Conservation (phyloP, 805 yeast species). For the Middelhovenomyces tepae region DNA sequence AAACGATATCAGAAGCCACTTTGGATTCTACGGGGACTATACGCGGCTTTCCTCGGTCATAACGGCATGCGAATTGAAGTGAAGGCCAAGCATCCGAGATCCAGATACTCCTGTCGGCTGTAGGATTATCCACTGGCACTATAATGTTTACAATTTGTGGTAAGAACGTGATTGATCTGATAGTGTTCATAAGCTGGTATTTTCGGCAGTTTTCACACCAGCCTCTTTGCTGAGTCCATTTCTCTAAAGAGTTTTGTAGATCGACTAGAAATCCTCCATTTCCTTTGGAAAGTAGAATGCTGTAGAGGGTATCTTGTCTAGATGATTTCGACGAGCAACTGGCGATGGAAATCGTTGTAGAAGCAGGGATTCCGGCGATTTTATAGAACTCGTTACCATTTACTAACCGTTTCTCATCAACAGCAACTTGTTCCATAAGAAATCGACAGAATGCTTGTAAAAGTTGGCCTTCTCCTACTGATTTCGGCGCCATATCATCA, state of each 20-base stretch:
- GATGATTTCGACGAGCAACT: slow-evolving; percentile 18
- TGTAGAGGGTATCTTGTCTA: slow-evolving; percentile 14
- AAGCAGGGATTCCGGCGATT: slow-evolving; percentile 14
- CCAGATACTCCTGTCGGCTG: slow-evolving; percentile 9
- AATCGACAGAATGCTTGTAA: slow-evolving; percentile 52
- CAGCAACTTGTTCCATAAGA: slow-evolving; percentile 42
- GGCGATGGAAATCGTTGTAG: slow-evolving; percentile 16
- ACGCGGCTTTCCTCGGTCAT: slow-evolving; percentile 8
- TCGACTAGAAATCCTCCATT: slow-evolving; percentile 14
- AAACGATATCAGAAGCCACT: slow-evolving; percentile 14
- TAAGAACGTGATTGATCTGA: slow-evolving; percentile 40
- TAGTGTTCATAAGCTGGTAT: slow-evolving; percentile 47
- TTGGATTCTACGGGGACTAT: slow-evolving; percentile 4
- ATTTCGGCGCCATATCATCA: slow-evolving; percentile 26
- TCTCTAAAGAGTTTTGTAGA: slow-evolving; percentile 19
- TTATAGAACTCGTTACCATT: slow-evolving; percentile 4
- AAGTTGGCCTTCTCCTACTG: slow-evolving; percentile 19
- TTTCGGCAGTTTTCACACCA: slow-evolving; percentile 45
- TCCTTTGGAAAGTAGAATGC: slow-evolving; percentile 18
- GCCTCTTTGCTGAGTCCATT: slow-evolving; percentile 35
- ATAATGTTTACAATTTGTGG: slow-evolving; percentile 46
- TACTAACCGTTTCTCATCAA: slow-evolving; percentile 35
- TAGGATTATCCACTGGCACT: neutral
- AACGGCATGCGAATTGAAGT: slow-evolving; percentile 7
- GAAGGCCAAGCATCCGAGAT: slow-evolving; percentile 12